These are phyloP conservation scores for Lasiodiplodia sp. DNA, from an alignment of 2,329 filamentous ascomycete genomes.

Conservation along the genomic window DNA sequence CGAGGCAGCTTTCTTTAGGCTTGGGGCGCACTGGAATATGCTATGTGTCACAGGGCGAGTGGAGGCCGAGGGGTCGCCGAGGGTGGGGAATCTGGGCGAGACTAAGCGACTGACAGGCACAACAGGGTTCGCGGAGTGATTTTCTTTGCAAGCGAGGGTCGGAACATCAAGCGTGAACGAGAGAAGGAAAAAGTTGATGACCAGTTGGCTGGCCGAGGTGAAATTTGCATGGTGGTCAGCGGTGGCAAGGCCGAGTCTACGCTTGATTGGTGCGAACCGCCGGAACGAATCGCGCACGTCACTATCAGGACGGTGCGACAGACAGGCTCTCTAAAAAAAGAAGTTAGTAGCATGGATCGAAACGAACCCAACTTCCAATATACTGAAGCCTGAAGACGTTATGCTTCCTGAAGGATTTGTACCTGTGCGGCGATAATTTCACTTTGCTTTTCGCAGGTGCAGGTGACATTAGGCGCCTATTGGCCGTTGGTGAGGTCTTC, in stretches of 20 bases:
- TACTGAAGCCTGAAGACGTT: neutral
- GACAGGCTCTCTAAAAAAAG: too few species aligned
- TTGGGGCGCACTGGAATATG: too few species aligned
- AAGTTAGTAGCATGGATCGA: too few species aligned
- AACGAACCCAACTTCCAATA: too few species aligned
- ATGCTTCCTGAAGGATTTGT: neutral
- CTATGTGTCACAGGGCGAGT: neutral
- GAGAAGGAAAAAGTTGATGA: neutral
- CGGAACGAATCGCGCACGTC: constrained; percentile 6
- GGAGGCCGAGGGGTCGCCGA: neutral
- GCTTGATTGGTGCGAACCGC: neutral
- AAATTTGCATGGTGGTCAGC: neutral
- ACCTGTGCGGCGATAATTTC: too few species aligned
- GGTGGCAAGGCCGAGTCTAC: neutral
- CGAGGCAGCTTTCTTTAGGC: too few species aligned
- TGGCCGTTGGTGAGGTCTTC: too few species aligned
- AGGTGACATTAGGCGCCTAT: too few species aligned
- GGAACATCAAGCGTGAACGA: neutral
- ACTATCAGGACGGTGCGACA: neutral
- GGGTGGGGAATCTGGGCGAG: too few species aligned
- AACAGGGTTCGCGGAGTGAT: neutral
- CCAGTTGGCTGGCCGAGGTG: neutral
- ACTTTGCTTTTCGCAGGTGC: neutral
- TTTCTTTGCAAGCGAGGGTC: neutral
- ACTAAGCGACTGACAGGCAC: too few species aligned